Conservation (phyloP, 2,329 filamentous ascomycete species). For the Ustilaginoidea virens region DNA sequence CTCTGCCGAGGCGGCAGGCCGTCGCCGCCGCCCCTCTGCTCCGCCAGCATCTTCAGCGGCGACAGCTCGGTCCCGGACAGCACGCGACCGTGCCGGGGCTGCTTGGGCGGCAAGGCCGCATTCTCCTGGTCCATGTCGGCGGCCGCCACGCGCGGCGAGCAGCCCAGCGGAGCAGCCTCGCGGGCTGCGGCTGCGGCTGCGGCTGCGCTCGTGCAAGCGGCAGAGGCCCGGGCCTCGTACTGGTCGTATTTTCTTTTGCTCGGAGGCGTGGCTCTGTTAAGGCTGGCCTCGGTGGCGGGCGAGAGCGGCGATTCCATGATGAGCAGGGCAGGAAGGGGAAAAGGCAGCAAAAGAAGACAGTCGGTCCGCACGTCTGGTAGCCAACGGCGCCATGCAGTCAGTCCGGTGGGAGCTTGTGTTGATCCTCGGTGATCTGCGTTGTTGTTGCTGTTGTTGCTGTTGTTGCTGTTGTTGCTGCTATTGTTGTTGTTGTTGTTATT, state of each 20-base stretch:
- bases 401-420: too few relatives aligned
- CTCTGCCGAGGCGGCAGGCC: slow-evolving; percentile 13
- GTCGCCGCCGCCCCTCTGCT: slow-evolving; percentile 14
- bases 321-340: too few relatives aligned
- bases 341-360: too few relatives aligned
- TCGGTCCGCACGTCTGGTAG: too few relatives aligned
- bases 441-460: too few relatives aligned
- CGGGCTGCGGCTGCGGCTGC: background rate
- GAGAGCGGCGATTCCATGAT: slow-evolving; percentile 28
- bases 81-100: slow-evolving; percentile 36
- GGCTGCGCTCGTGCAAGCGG: slow-evolving; percentile 4
- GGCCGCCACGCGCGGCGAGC: slow-evolving; percentile 14
- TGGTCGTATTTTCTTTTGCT: slow-evolving; percentile 15
- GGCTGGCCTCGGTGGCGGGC: slow-evolving; percentile 19
- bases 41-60: slow-evolving; percentile 38
- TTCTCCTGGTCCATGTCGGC: slow-evolving; percentile 29
- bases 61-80: slow-evolving; percentile 41
- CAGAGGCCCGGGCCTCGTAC: slow-evolving; percentile 19
- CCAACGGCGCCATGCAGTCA: too few relatives aligned
- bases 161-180: slow-evolving; percentile 6
- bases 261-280: slow-evolving; percentile 21
- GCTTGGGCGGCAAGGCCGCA: slow-evolving; percentile 28
- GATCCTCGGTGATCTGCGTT: too few relatives aligned
- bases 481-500: too few relatives aligned
- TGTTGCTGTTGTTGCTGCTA: too few relatives aligned